These are phyloP conservation scores for Penicillium ochrochloron DNA, from an alignment of 495 filamentous ascomycete genomes.

Conservation along the genomic window DNA sequence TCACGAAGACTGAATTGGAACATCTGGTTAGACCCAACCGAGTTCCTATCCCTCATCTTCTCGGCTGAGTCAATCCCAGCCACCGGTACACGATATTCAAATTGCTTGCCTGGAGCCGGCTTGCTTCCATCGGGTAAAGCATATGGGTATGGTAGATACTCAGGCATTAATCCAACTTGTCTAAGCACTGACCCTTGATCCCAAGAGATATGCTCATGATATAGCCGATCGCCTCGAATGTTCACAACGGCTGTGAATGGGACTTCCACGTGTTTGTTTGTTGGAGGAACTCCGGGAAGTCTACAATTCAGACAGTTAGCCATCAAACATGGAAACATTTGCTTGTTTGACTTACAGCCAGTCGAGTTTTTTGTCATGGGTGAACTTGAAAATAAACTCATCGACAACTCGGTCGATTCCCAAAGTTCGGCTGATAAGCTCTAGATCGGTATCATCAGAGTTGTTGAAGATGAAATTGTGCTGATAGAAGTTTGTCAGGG, in stretches of 20 bases:
- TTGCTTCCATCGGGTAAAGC: constrained; percentile 42
- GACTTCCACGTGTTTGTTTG: constrained; percentile 61
- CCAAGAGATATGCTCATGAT: constrained; percentile 80
- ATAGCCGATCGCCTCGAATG: constrained; percentile 71
- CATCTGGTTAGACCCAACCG: constrained; percentile 65
- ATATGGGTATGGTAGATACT: constrained; percentile 56
- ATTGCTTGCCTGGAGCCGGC: constrained; percentile 42
- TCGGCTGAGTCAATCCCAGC: constrained; percentile 64
- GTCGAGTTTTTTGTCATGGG: constrained; percentile 65
- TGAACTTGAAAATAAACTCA: constrained; percentile 59
- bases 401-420: constrained; percentile 59
- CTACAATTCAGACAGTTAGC: neutral
- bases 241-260: constrained; percentile 72
- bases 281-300: constrained; percentile 70
- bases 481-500: constrained; percentile 1
- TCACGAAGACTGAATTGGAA: constrained; percentile 40
- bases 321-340: neutral
- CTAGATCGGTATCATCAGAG: constrained; percentile 34
- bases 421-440: constrained; percentile 68
- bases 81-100: constrained; percentile 70
- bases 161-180: constrained; percentile 66
- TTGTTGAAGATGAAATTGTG: constrained; percentile 7
- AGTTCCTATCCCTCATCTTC: constrained; percentile 65
- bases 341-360: constrained; percentile 58
- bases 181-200: constrained; percentile 74